A percentile compares a stretch with the other conserved stretches of the same genome.
Evolutionary conservation across 805 yeast genomes (phyloP).

Genomic region (Candida easanensis): DNA sequence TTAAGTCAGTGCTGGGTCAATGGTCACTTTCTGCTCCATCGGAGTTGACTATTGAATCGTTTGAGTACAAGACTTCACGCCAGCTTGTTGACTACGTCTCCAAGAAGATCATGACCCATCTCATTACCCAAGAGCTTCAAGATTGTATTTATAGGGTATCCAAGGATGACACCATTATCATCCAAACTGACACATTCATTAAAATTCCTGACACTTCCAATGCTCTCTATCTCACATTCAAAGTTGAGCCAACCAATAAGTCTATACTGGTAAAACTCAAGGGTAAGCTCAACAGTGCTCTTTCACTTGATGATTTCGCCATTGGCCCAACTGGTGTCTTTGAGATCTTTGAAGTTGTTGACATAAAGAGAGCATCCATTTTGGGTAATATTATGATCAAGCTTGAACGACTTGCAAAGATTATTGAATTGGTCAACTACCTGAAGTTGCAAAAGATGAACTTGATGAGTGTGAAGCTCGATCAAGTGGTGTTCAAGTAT

Average conservation of each 20-base stretch:
- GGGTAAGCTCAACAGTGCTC: constrained; percentile 29
- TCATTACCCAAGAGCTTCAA: constrained; percentile 17
- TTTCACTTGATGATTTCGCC: constrained; percentile 20
- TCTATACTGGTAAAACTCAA: constrained; percentile 31
- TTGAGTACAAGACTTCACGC: constrained; percentile 27
- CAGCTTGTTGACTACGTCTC: constrained; percentile 13
- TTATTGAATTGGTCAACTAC: constrained; percentile 25
- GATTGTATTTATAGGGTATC: constrained; percentile 8
- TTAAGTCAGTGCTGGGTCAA: constrained; percentile 18
- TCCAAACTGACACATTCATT: constrained; percentile 35
- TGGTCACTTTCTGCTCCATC: constrained; percentile 9
- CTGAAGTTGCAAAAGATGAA: constrained; percentile 22
- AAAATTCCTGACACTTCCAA: constrained; percentile 35
- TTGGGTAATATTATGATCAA: constrained; percentile 18
- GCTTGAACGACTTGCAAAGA: constrained; percentile 23
- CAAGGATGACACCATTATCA: constrained; percentile 23
- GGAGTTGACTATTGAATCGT: constrained; percentile 14
- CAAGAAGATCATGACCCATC: constrained; percentile 19
- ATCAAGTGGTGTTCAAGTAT: constrained; percentile 27
- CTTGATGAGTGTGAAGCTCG: constrained; percentile 24
- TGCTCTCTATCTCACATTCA: constrained; percentile 32
- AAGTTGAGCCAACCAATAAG: constrained; percentile 20
- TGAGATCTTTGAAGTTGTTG: constrained; percentile 20
- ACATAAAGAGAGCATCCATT: constrained; percentile 16
- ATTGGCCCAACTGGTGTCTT: constrained; percentile 21